Conservation (phyloP, 1,284 basidiomycete genomes). For the Vanrija sp. region DNA sequence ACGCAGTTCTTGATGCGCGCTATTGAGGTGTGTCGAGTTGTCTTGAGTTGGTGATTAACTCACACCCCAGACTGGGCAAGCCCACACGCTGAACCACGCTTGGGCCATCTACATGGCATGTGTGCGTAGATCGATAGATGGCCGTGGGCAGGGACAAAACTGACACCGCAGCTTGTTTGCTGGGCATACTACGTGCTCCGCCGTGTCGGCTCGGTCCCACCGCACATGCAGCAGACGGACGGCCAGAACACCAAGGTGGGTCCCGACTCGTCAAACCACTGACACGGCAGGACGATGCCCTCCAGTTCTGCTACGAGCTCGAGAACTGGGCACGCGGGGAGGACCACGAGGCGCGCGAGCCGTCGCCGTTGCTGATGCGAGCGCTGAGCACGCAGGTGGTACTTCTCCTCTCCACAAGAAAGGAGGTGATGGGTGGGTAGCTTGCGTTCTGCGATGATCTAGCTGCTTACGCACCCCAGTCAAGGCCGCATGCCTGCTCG, state of each 20-base stretch:
- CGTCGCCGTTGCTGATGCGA: not conserved
- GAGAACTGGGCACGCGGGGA: not conserved
- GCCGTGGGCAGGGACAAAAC: too few species aligned
- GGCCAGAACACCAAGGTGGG: not conserved
- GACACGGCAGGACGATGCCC: conserved; percentile 1
- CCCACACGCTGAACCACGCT: not conserved
- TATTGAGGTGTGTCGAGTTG: not conserved
- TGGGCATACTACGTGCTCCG: conserved; percentile 3
- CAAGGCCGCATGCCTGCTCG: not conserved
- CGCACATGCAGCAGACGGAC: not conserved
- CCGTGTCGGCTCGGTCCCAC: not conserved
- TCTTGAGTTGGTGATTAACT: not conserved
- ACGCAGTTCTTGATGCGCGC: not conserved
- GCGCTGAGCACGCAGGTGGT: conserved; percentile 4
- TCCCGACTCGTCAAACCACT: not conserved
- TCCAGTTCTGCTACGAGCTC: not conserved
- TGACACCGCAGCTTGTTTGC: conserved; percentile 4
- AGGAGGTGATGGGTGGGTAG: conserved; percentile 1
- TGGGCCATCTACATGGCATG: conserved; percentile 6
- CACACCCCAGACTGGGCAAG: not conserved
- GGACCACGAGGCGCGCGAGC: not conserved
- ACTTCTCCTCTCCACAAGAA: not conserved
- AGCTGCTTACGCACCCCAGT: not conserved
- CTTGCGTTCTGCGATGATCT: not conserved
- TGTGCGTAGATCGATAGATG: not conserved